Evolutionary conservation across 225 moss, liverwort and hornwort species (phyloP), one percentile per base, ranked within the genome.

Genomic region (Thuidium tamariscinum): DNA sequence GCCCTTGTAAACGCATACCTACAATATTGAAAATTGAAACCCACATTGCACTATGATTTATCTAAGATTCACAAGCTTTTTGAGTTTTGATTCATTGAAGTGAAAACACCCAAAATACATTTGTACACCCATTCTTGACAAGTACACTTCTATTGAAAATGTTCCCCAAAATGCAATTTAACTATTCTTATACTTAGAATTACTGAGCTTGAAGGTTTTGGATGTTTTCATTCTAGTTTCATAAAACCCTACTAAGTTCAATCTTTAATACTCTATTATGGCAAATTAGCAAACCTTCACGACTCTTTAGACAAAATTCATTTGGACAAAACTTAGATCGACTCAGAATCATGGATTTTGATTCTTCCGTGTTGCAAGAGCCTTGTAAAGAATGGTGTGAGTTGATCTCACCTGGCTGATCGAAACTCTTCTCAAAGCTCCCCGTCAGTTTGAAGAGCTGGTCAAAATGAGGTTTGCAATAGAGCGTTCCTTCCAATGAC

Each of bases 391-490:
- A 34, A 22, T 7, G 25, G 30, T 48, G 18, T 48, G 34, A 46
- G 1, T 27, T 70, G 15, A 27, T 18, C 87, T 83, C 71, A 89
- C 93, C 93, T 55, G 92, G 95, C 57, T 91, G 92, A 77, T 96
- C 96, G 77, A 97, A 97, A 86, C 94, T 97, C 86, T 92, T 96
- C 62, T 94, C 94, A 46, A 96, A 96, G 86, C 95, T 97, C 71
- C 97, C 97, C 10, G 97, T 97, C 81, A 91, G 59, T 92, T 97
- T 97, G 87, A 97, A 96, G 13, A 96, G 92, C 89, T 97, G 96
- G 49, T 96, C 95, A 80, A 97, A 97, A 85, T 97, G 96, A 36
- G 97, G 97, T 91, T 95, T 97, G 91, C 97, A 97, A 78, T 96
- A 97, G 23, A 94, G 86, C 8, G 93, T 89, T 71, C 96, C 97